Percentiles rank a stretch among this genome's conserved stretches.
Evolutionary conservation across 2,329 filamentous ascomycete genomes (phyloP).

Genomic region (Alternaria burnsii): DNA sequence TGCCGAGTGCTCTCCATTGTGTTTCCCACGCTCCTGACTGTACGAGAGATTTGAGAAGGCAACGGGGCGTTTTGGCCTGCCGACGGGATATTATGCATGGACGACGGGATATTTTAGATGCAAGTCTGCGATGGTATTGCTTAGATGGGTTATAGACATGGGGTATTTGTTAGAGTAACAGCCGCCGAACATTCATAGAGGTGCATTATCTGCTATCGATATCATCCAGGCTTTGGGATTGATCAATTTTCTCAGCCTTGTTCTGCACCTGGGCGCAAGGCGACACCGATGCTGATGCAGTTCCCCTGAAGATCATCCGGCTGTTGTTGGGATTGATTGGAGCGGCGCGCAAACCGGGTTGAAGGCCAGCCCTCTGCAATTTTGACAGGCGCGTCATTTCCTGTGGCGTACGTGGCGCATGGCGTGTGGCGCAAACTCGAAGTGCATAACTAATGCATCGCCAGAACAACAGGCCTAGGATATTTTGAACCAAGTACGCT

Average conservation of each 20-base stretch:
- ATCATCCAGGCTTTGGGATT: background rate
- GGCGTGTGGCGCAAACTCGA: background rate
- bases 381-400: slow-evolving; percentile 6
- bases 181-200: background rate
- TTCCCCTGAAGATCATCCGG: slow-evolving; percentile 20
- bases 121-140: background rate
- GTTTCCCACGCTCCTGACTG: background rate
- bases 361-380: background rate
- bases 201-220: background rate
- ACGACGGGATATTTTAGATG: background rate
- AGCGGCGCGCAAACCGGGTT: slow-evolving; percentile 1
- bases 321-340: slow-evolving; percentile 7
- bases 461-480: background rate
- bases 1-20: background rate
- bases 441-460: background rate
- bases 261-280: background rate
- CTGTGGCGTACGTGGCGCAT: slow-evolving; percentile 11
- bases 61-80: background rate
- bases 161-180: background rate
- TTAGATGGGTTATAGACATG: slow-evolving; percentile 21
- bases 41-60: background rate
- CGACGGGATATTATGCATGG: background rate
- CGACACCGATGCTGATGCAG: background rate
- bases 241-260: slow-evolving; percentile 3
- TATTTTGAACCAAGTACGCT: background rate